Base-by-base conservation (phyloP, 306 rosid species). In the Comarum palustre region DNA sequence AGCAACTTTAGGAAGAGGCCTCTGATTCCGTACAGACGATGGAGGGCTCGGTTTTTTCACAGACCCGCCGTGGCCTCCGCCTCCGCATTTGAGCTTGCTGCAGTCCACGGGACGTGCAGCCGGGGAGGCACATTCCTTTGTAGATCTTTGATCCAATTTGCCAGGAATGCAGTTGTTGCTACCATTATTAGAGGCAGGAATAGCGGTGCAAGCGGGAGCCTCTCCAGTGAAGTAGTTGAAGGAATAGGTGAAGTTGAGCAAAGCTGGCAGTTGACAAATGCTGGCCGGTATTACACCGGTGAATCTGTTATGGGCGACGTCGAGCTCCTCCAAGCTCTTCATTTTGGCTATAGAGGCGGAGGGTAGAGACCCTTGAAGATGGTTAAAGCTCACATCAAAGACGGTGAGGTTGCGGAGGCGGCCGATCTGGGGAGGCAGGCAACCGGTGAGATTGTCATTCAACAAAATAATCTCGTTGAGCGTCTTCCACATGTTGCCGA, bases 381-480 rank as follows among this genome's bases (percentile, higher is more conserved):
- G 25, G 52, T 76, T 76, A 59, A 76, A 76, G 68, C 80, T 69
- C 5, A 76, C 80, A 61, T 76, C 75, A 17, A 76, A 76, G 27
- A 76, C 75, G 11, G 70, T 76, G 20, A 69, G 51, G 20, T 69
- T 76, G 2, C 27, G 39, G 2, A 76, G 70, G 25, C 51, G 69
- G 51, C 80, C 75, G 70, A 76, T 76, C 80, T 59, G 70, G 19
- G 80, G 75, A 16, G 80, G 80, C 69, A 76, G 59, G 58, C 80
- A 76, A 4, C 80, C 80, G 8, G 80, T 76, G 57, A 76, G 75
- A 48, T 76, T 76, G 70, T 76, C 80, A 17, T 76, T 76, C 54
- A 76, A 46, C 41, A 76, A 65, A 22, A 76, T 76, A 34, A 76
- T 76, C 62, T 76, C 80, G 43, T 76, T 76, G 63, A 76, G 69